These are phyloP conservation scores for Colletotrichum sp. DNA, from an alignment of 2,329 filamentous ascomycete species.

Conservation along the genomic window DNA sequence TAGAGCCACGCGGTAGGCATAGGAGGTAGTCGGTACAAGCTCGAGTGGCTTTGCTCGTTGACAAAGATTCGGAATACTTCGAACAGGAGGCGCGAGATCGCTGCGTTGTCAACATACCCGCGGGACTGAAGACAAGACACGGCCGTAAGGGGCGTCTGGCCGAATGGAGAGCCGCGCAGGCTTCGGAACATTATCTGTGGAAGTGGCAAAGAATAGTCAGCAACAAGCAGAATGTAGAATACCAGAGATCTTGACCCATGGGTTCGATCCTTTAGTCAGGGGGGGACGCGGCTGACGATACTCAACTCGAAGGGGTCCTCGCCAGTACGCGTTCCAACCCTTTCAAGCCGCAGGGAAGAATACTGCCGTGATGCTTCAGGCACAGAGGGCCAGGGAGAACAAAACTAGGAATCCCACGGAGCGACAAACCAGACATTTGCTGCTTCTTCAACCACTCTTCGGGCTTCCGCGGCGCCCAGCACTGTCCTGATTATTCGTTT, in stretches of 20 bases:
- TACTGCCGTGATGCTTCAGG: neutral
- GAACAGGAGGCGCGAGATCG: neutral
- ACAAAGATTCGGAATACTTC: neutral
- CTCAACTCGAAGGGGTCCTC: neutral
- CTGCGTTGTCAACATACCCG: neutral
- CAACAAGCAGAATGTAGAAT: neutral
- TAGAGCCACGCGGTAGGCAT: neutral
- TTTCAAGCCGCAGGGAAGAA: neutral
- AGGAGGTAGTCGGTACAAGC: neutral
- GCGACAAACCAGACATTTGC: neutral
- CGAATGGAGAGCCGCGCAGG: neutral
- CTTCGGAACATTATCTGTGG: neutral
- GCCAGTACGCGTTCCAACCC: neutral
- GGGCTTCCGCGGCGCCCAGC: neutral
- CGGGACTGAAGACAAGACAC: neutral
- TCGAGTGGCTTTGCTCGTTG: neutral
- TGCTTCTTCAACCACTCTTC: neutral
- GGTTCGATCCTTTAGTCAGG: neutral
- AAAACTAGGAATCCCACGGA: neutral
- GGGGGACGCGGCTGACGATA: neutral
- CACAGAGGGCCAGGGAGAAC: neutral
- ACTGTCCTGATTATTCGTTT: neutral
- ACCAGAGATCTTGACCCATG: rapidly evolving
- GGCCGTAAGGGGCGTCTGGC: neutral
- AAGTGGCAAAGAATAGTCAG: neutral